Percentiles rank a stretch among this genome's conserved stretches.
These are phyloP conservation scores for Polygonum maritimum DNA, from an alignment of 148 eudicot genomes.

Conservation along the genomic window DNA sequence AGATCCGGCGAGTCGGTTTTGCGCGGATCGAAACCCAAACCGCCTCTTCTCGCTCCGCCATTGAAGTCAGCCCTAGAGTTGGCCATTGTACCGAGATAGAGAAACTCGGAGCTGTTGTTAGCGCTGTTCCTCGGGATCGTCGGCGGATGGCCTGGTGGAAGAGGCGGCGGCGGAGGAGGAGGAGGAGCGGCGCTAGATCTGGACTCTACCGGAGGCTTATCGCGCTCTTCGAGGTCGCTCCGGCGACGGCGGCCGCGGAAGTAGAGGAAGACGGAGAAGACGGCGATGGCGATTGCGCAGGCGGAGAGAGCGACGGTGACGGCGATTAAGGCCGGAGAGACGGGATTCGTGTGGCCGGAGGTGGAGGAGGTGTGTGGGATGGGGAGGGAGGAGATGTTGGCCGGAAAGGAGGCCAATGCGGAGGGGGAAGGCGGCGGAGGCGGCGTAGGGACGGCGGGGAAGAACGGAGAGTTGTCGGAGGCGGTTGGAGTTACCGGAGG, in stretches of 20 bases:
- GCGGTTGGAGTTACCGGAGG: conserved; percentile 18
- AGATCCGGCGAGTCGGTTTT: conserved; percentile 87
- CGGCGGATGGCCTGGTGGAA: conserved; percentile 22
- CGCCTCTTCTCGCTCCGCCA: conserved; percentile 1
- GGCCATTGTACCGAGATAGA: conserved; percentile 72
- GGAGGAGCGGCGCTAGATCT: conserved; percentile 1
- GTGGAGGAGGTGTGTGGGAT: conserved; percentile 50
- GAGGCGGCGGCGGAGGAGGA: neutral
- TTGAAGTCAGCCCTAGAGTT: conserved; percentile 21
- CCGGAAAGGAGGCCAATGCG: conserved; percentile 58
- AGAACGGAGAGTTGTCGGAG: conserved; percentile 48
- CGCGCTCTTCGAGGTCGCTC: neutral
- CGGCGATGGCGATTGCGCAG: conserved; percentile 39
- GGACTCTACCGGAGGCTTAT: conserved; percentile 10
- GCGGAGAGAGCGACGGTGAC: conserved; percentile 43
- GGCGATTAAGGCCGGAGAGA: conserved; percentile 41
- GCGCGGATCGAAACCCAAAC: conserved; percentile 4
- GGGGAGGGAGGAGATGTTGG: conserved; percentile 77
- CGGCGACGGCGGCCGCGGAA: conserved; percentile 30
- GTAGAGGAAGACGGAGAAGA: conserved; percentile 44
- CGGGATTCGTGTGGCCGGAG: conserved; percentile 15
- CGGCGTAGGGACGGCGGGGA: conserved; percentile 48
- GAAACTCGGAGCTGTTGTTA: conserved; percentile 71
- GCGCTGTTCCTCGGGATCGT: conserved; percentile 31
- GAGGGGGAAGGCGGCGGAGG: conserved; percentile 26